These are phyloP conservation scores for Claviceps sp. DNA, from an alignment of 2,329 filamentous ascomycete genomes.

Conservation along the genomic window DNA sequence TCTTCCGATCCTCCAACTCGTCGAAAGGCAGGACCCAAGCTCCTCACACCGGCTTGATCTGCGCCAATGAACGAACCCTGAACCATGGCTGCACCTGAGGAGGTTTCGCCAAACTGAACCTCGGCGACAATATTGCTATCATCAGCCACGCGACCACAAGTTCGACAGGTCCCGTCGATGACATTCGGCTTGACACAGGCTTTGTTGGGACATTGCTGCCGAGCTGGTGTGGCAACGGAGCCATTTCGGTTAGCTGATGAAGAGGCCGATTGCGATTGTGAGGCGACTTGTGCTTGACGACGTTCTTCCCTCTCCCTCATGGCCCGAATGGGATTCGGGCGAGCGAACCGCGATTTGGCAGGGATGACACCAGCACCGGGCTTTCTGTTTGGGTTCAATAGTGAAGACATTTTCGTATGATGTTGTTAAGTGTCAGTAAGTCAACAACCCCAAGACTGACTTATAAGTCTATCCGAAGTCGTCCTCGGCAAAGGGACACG, in stretches of 20 bases:
- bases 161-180: constrained; percentile 58
- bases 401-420: constrained; percentile 30
- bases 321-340: constrained; percentile 35
- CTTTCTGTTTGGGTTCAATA: constrained; percentile 28
- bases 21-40: constrained; percentile 48
- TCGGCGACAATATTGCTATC: constrained; percentile 87
- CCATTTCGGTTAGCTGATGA: constrained; percentile 15
- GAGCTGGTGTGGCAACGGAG: constrained; percentile 20
- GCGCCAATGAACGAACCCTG: constrained; percentile 81
- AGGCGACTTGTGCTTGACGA: constrained; percentile 19
- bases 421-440: not conserved
- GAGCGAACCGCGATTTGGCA: constrained; percentile 27
- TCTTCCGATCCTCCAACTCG: constrained; percentile 45
- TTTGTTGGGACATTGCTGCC: constrained; percentile 43
- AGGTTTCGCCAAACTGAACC: constrained; percentile 78
- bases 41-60: constrained; percentile 68
- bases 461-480: not conserved
- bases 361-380: constrained; percentile 13
- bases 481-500: not conserved
- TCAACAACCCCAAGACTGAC: not conserved
- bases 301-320: constrained; percentile 38
- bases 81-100: constrained; percentile 74
- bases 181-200: constrained; percentile 48
- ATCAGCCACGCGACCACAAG: constrained; percentile 72
- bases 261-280: constrained; percentile 15